Base-by-base conservation (phyloP, 2,329 filamentous ascomycete genomes). In the Nothomitra cinnamomea region DNA sequence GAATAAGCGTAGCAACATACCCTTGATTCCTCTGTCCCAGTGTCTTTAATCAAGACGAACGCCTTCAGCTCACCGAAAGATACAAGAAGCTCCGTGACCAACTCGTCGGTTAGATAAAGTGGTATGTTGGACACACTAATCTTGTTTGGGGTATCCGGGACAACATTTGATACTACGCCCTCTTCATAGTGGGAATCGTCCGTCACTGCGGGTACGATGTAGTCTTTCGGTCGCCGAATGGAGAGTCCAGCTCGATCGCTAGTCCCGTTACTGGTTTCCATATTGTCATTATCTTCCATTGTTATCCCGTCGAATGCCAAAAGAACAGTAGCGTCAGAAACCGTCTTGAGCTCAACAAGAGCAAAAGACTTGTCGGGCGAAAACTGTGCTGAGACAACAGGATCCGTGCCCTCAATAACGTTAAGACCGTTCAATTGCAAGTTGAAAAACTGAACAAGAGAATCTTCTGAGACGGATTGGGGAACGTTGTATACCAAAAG, bases 341-440 rank as follows among this genome's bases (percentile, higher is more conserved):
- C 74, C 45, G 81, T 81, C 69, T 88, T 88, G 70, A 98, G 96
- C 66, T 98, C 94, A 45, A 95, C 67, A 45, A 96, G 77, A 8
- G 88, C 90, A 67, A 94, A 95, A 1, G 78, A 76, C 54, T 76
- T 73, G 65, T 94, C 87, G 56, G 81, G 79, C 21, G 88, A 84
- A 54, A 96, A 74, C 61, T 95, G 86, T 38, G 84, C 87, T 6
- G 83, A 82, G 52, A 87, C 74, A 64, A 92, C 96, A 36, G 90
- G 89, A 61, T 96, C 89, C 48, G 78, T 77, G 58, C 79, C 82
- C 59, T 87, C 82, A 52, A 94, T 80, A 36, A 95, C 84, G 62
- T 98, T 99, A 48, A 98, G 72, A n/a, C 89, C 88, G 62, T 98
- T 96, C 52, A 99, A 77, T 66, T 96, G 89, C 22, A 95, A 74